Conservation (phyloP, 768 basidiomycete species). For the Auriscalpium orientale region DNA sequence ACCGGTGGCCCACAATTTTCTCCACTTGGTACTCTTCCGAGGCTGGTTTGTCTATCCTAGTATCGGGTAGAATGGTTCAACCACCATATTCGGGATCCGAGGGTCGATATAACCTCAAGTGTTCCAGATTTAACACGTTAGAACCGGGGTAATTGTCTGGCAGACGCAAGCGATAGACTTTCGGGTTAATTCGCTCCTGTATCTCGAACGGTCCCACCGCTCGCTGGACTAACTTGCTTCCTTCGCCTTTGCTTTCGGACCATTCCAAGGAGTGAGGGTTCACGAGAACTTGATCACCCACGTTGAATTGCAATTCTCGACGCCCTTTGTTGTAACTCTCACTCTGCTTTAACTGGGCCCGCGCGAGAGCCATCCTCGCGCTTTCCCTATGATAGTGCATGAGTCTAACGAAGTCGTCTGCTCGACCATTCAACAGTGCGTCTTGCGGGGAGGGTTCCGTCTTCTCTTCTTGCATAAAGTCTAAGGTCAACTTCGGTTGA, state of each 20-base stretch:
- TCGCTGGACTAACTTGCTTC: slow-evolving; percentile 16
- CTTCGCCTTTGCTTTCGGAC: slow-evolving; percentile 13
- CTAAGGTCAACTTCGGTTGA: background rate
- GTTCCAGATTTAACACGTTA: slow-evolving; percentile 18
- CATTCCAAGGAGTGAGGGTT: slow-evolving; percentile 18
- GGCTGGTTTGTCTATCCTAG: background rate
- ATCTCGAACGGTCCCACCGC: slow-evolving; percentile 20
- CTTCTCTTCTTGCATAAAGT: background rate
- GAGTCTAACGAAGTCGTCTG: background rate
- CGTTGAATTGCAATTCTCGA: slow-evolving; percentile 8
- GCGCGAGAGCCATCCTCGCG: slow-evolving; percentile 10
- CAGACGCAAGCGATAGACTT: slow-evolving; percentile 16
- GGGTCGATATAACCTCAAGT: slow-evolving; percentile 15
- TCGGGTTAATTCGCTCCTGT: slow-evolving; percentile 15
- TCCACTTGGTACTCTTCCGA: slow-evolving; percentile 4
- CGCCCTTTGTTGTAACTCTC: slow-evolving; percentile 13
- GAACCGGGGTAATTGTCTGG: slow-evolving; percentile 16
- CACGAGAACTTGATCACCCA: slow-evolving; percentile 17
- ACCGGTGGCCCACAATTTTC: background rate
- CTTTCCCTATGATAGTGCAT: slow-evolving; percentile 1
- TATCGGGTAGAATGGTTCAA: background rate
- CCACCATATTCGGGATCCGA: slow-evolving; percentile 13
- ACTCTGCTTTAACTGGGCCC: slow-evolving; percentile 9
- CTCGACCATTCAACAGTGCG: background rate
- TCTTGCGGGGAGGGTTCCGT: background rate